Evolutionary conservation across 2,329 filamentous ascomycete genomes (phyloP), one percentile per base, ranked within the genome.

Genomic region (Calonectria ilicicola): DNA sequence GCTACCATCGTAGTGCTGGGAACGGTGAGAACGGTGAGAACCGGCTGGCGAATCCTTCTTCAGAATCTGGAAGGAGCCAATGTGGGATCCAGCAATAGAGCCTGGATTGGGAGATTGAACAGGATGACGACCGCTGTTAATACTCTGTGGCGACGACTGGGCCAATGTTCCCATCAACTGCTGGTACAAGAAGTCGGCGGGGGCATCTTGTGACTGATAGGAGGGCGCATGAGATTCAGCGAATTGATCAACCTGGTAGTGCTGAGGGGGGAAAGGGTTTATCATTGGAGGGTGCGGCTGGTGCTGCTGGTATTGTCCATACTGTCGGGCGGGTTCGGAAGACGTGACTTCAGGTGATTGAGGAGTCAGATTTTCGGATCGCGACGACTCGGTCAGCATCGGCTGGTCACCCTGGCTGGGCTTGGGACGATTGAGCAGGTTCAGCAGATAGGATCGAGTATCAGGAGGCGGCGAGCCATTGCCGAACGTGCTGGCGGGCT

Each of bases 361-460:
- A 5, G 88, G 86, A 7, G 87, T 88, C 75, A 85, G 81, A 67
- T 83, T 86, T 75, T 82, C 81, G 29, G 86, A 84, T 67, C 86
- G 85, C 26, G 85, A 82, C 15, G 84, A 79, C 73, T 89, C 87
- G 65, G 82, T 80, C 73, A 86, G 65, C 66, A 84, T 78, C 7
- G 83, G 80, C 74, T 85, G 85, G 58, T 92, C 90, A 60, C 85
- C 87, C 82, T 93, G 91, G 70, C 88, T 87, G 15, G 91, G 91
- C 84, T 93, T 95, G 65, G 94, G 92, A 62, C 93, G 92, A 80
- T 95, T 97, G 75, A 99, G 89, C 71, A 98, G 88, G 78, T 95
- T 93, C 74, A 98, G 91, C 60, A 99, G 88, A 81, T 97, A 94
- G 75, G 96, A 93, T 83, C 97, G 94, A 5, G 95, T 94, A 82